Percentiles rank a stretch among this genome's conserved stretches.
Conservation (phyloP, 768 basidiomycete species). For the Suillus ampliporus region DNA sequence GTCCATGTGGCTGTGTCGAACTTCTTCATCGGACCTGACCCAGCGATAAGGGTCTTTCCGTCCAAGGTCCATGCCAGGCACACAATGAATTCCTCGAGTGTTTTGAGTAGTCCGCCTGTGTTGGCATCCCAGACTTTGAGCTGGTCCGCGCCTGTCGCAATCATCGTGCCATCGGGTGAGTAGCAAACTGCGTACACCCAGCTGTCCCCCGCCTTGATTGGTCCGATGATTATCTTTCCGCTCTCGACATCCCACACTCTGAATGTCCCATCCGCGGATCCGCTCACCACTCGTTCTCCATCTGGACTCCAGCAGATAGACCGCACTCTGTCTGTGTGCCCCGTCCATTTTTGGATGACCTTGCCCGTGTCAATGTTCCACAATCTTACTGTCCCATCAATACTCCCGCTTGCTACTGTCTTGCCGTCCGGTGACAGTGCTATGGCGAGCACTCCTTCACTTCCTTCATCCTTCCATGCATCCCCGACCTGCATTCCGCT, state of each 20-base stretch:
- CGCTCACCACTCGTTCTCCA: not conserved
- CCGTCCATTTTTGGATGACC: not conserved
- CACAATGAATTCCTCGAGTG: not conserved
- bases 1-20: not conserved
- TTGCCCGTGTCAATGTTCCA: not conserved
- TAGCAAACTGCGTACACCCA: not conserved
- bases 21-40: not conserved
- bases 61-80: not conserved
- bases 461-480: too few relatives aligned
- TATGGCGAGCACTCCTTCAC: too few relatives aligned
- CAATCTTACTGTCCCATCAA: not conserved
- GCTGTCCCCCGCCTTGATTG: not conserved
- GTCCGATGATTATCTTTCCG: not conserved
- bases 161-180: not conserved
- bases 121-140: not conserved
- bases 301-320: not conserved
- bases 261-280: not conserved
- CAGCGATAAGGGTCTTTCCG: not conserved
- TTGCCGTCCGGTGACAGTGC: too few relatives aligned
- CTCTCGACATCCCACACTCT: not conserved
- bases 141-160: not conserved
- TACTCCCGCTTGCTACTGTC: not conserved
- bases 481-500: too few relatives aligned
- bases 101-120: not conserved
- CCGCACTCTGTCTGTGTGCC: not conserved